Evolutionary conservation across 2,329 filamentous ascomycete genomes (phyloP).

Genomic region (Claviceps pazoutovae): DNA sequence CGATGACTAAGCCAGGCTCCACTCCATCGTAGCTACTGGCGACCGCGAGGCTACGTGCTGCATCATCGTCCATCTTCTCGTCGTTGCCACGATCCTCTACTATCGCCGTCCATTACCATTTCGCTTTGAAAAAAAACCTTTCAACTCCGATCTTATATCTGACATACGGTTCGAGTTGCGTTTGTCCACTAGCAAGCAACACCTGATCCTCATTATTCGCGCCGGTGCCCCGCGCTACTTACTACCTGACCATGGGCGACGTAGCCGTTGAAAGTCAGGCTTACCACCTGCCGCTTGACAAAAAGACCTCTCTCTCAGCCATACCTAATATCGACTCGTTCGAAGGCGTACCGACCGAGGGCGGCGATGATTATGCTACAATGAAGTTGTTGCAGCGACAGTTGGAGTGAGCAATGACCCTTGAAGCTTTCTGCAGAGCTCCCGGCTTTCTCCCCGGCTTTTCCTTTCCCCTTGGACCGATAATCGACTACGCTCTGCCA

Average conservation of each 20-base stretch:
- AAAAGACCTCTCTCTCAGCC: conserved; percentile 63
- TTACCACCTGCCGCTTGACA: conserved; percentile 61
- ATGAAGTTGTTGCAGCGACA: conserved; percentile 95
- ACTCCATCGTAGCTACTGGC: neutral
- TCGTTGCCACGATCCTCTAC: neutral
- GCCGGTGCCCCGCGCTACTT: conserved; percentile 1
- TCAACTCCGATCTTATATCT: too few relatives aligned
- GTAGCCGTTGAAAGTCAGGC: conserved; percentile 70
- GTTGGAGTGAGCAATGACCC: conserved; percentile 54
- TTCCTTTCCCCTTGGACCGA: neutral
- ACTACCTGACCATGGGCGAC: conserved; percentile 59
- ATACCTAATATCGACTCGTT: conserved; percentile 85
- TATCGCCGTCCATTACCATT: neutral
- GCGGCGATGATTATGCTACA: conserved; percentile 83
- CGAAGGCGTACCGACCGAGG: conserved; percentile 68
- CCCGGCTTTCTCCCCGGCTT: neutral
- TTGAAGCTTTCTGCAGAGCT: neutral
- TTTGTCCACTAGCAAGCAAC: neutral
- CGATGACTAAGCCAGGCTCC: conserved; percentile 5
- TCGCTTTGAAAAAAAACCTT: neutral
- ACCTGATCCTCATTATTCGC: neutral
- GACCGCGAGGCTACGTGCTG: conserved; percentile 4
- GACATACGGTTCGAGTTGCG: neutral
- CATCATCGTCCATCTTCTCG: neutral
- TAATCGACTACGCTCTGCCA: neutral